Evolutionary conservation across 202 grass and related monocot species (phyloP).

Genomic region (Carex arenaria): DNA sequence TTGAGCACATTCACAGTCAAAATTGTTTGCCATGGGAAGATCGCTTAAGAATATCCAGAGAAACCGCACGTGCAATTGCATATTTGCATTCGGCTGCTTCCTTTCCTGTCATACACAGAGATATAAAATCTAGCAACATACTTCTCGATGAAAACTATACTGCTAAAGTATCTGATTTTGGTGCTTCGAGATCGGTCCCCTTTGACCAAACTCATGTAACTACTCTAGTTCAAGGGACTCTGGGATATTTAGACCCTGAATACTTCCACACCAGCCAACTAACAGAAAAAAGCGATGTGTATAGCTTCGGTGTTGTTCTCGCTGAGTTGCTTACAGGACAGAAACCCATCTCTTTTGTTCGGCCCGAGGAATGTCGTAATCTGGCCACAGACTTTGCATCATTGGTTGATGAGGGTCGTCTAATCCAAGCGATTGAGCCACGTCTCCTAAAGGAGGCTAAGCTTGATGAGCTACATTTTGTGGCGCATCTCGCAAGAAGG

Average conservation of each 20-base stretch:
- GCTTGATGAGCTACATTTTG: not conserved
- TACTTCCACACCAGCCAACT: constrained; percentile 65
- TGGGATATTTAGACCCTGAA: constrained; percentile 79
- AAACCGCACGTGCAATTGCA: constrained; percentile 25
- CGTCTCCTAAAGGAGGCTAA: not conserved
- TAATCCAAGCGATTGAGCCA: not conserved
- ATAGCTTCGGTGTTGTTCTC: constrained; percentile 33
- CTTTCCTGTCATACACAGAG: constrained; percentile 32
- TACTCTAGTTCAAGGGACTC: constrained; percentile 23
- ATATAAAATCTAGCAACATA: constrained; percentile 33
- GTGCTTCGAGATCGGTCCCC: constrained; percentile 28
- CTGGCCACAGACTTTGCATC: constrained; percentile 6
- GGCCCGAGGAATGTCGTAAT: not conserved
- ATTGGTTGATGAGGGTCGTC: not conserved
- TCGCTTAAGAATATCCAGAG: constrained; percentile 25
- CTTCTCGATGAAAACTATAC: constrained; percentile 20
- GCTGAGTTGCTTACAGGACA: constrained; percentile 15
- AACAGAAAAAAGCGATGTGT: constrained; percentile 82
- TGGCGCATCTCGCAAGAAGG: constrained; percentile 5
- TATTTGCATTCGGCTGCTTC: constrained; percentile 31
- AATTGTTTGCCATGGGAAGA: constrained; percentile 26
- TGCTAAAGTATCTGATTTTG: constrained; percentile 33
- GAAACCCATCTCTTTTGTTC: not conserved
- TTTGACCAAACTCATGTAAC: constrained; percentile 20
- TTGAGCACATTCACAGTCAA: constrained; percentile 19